A percentile compares a stretch with the other conserved stretches of the same genome.
Conservation (phyloP, 768 basidiomycete genomes). For the Pulveroboletus sp. region DNA sequence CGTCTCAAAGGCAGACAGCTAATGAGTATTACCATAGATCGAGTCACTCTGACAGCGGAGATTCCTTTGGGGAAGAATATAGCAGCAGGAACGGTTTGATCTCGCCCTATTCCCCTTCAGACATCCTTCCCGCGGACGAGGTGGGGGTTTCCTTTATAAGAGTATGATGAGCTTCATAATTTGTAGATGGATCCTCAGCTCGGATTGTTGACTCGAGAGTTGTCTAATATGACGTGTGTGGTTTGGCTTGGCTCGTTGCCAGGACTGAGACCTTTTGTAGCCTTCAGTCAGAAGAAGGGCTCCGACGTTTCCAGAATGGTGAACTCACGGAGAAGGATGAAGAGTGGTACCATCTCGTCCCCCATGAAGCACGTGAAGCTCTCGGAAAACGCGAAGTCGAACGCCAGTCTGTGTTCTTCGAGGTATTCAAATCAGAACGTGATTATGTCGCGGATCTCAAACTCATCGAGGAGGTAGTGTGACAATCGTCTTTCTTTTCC, state of each 20-base stretch:
- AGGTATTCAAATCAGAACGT: conserved; percentile 84
- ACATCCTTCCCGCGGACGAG: conserved; percentile 33
- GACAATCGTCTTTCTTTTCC: neutral
- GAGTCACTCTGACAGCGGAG: conserved; percentile 37
- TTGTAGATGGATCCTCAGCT: conserved; percentile 24
- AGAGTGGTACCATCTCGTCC: conserved; percentile 81
- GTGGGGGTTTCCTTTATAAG: conserved; percentile 33
- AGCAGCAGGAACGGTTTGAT: conserved; percentile 18
- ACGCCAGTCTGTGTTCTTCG: conserved; percentile 83
- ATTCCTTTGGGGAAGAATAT: conserved; percentile 11
- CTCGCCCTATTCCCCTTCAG: conserved; percentile 34
- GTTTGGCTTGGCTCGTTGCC: neutral
- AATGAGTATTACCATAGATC: conserved; percentile 33
- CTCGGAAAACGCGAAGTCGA: conserved; percentile 76
- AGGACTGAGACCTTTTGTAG: conserved; percentile 32
- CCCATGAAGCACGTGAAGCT: conserved; percentile 61
- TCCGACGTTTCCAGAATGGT: conserved; percentile 65
- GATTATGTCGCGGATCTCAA: conserved; percentile 83
- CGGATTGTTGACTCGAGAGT: conserved; percentile 30
- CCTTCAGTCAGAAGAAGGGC: conserved; percentile 56
- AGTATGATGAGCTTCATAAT: conserved; percentile 3
- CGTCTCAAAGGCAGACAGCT: conserved; percentile 34
- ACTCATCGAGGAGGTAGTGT: conserved; percentile 56
- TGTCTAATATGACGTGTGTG: conserved; percentile 39
- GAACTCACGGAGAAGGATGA: conserved; percentile 62